These are phyloP conservation scores for Hevea brasiliensis DNA, from an alignment of 345 rosid species.

Conservation along the genomic window DNA sequence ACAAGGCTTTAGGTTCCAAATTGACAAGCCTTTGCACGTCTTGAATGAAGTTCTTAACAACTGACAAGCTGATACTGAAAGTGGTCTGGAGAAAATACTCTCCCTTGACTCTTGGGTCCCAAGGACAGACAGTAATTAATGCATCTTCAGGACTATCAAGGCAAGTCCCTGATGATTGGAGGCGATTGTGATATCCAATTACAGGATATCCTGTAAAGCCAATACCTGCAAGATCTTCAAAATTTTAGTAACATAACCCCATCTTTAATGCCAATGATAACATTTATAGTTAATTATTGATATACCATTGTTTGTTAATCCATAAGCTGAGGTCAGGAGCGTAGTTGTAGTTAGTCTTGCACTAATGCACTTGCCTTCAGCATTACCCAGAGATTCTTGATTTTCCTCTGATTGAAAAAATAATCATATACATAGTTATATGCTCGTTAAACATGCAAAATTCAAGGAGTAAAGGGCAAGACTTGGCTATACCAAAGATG, in stretches of 20 bases:
- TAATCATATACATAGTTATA: too few species aligned
- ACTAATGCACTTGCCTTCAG: slow-evolving; percentile 20
- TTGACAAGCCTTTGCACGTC: slow-evolving; percentile 62
- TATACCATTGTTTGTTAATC: slow-evolving; percentile 33
- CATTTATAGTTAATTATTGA: not conserved
- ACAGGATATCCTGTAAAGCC: slow-evolving; percentile 71
- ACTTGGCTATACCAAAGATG: too few species aligned
- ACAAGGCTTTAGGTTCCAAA: slow-evolving; percentile 47
- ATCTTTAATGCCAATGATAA: too few species aligned
- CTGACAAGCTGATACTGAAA: slow-evolving; percentile 50
- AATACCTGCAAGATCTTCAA: slow-evolving; percentile 30
- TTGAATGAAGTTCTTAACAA: slow-evolving; percentile 46
- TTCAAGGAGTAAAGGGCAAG: too few species aligned
- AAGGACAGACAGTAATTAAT: slow-evolving; percentile 59
- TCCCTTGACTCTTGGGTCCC: slow-evolving; percentile 70
- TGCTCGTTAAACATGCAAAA: too few species aligned
- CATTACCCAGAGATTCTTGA: slow-evolving; percentile 22
- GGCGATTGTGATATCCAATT: slow-evolving; percentile 65
- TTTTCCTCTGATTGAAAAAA: slow-evolving; percentile 23
- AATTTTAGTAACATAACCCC: not conserved
- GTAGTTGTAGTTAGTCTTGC: slow-evolving; percentile 15
- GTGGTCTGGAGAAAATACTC: slow-evolving; percentile 68
- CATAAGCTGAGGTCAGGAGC: slow-evolving; percentile 18
- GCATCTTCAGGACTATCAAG: slow-evolving; percentile 61
- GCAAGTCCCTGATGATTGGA: slow-evolving; percentile 81